Evolutionary conservation across 1,284 basidiomycete species (phyloP).

Genomic region (Ceratobasidium sp.): DNA sequence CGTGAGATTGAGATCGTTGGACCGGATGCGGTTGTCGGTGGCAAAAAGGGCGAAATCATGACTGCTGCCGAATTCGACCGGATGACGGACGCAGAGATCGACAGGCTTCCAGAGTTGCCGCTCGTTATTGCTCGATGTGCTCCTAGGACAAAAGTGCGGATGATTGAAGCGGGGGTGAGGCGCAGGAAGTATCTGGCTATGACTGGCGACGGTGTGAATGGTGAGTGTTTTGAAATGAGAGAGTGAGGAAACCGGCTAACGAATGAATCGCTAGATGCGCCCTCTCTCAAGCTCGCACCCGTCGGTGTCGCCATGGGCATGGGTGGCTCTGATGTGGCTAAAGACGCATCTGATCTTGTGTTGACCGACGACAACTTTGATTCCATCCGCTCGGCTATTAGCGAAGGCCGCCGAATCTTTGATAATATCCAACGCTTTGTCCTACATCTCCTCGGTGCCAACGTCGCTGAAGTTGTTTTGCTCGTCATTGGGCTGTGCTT

Average conservation of each 20-base stretch:
- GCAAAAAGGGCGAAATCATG: slow-evolving; percentile 78
- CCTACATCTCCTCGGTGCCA: slow-evolving; percentile 61
- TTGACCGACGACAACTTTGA: slow-evolving; percentile 77
- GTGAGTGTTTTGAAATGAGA: neutral
- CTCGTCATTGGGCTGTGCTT: slow-evolving; percentile 72
- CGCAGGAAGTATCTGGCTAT: slow-evolving; percentile 52
- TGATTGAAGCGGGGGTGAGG: slow-evolving; percentile 66
- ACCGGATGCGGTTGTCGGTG: slow-evolving; percentile 63
- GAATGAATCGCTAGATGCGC: slow-evolving; percentile 50
- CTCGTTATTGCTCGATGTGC: slow-evolving; percentile 68
- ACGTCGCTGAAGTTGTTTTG: slow-evolving; percentile 67
- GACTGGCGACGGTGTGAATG: slow-evolving; percentile 66
- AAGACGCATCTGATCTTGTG: slow-evolving; percentile 67
- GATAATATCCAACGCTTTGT: slow-evolving; percentile 58
- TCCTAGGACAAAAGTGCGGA: slow-evolving; percentile 57
- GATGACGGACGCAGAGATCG: slow-evolving; percentile 66
- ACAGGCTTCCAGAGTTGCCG: slow-evolving; percentile 60
- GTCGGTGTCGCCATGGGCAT: slow-evolving; percentile 75
- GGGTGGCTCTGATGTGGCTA: slow-evolving; percentile 72
- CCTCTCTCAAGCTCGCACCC: slow-evolving; percentile 62
- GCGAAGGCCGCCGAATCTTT: slow-evolving; percentile 63
- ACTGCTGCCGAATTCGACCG: slow-evolving; percentile 70
- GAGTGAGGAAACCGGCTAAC: neutral
- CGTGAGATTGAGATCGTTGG: slow-evolving; percentile 71
- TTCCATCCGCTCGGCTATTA: slow-evolving; percentile 71